phyloP scores from a whole-genome alignment of 805 yeast genomes.

The Ogataea saltuana region DNA sequence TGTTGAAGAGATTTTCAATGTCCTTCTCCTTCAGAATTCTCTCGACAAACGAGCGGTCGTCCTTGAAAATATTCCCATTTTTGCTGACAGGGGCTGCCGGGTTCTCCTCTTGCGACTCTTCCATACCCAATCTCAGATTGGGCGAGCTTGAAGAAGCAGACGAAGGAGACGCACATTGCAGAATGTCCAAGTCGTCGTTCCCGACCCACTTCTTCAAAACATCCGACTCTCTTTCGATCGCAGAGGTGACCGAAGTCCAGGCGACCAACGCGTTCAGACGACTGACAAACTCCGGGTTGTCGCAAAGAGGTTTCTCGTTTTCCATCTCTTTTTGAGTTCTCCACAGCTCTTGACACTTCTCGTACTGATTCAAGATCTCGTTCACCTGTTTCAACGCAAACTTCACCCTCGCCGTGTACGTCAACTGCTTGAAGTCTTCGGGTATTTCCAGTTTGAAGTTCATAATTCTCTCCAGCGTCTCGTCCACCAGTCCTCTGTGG shows the following conservation, averaged over 20 bases:
- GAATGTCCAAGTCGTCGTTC: conserved; percentile 71
- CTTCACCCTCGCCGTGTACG: conserved; percentile 29
- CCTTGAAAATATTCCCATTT: conserved; percentile 46
- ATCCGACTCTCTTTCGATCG: conserved; percentile 61
- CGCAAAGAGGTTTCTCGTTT: conserved; percentile 71
- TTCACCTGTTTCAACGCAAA: conserved; percentile 53
- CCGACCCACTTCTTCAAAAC: conserved; percentile 81
- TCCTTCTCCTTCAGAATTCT: conserved; percentile 78
- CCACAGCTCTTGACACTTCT: conserved; percentile 75
- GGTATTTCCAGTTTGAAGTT: conserved; percentile 58
- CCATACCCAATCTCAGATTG: background rate
- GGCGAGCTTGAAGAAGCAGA: conserved; percentile 13
- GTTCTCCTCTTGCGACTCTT: conserved; percentile 3
- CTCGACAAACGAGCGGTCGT: conserved; percentile 77
- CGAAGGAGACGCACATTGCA: conserved; percentile 30
- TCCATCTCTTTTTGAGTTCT: conserved; percentile 75
- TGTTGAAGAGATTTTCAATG: conserved; percentile 67
- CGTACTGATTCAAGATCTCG: conserved; percentile 58
- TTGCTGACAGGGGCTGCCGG: conserved; percentile 9
- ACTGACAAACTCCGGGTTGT: conserved; percentile 59
- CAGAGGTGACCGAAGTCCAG: conserved; percentile 76
- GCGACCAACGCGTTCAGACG: conserved; percentile 77
- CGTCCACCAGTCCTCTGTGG: conserved; percentile 71
- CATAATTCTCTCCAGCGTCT: conserved; percentile 65
- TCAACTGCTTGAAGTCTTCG: conserved; percentile 22